Conservation (phyloP, 164 flowering plant species). For the Tetracentron sinense region DNA sequence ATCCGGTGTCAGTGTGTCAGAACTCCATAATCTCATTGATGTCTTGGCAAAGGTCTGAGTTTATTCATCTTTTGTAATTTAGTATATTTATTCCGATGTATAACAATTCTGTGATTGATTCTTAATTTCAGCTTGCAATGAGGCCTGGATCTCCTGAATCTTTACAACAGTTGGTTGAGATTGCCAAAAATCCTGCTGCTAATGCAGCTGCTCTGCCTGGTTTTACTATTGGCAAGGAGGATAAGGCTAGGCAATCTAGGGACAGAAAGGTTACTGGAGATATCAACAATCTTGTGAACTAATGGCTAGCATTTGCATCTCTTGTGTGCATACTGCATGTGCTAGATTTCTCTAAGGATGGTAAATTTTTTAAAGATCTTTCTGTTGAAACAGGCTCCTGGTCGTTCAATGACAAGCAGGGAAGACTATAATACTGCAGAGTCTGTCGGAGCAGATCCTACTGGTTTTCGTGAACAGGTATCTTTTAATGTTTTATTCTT, state of each 20-base stretch:
- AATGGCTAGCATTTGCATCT: neutral
- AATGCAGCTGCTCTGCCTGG: constrained; percentile 30
- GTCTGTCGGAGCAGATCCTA: constrained; percentile 55
- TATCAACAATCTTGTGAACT: neutral
- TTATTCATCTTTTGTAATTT: constrained; percentile 4
- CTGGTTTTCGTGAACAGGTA: constrained; percentile 85
- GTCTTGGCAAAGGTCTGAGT: constrained; percentile 75
- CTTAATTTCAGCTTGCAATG: constrained; percentile 58
- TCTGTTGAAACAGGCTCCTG: constrained; percentile 36
- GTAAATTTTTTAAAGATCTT: neutral
- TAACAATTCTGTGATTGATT: neutral
- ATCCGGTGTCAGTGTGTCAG: constrained; percentile 57
- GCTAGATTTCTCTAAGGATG: neutral
- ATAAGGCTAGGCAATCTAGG: constrained; percentile 46
- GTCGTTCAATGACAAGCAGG: constrained; percentile 30
- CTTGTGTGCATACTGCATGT: neutral
- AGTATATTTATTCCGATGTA: neutral
- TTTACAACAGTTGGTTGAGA: constrained; percentile 76
- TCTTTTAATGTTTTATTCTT: neutral
- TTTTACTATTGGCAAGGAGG: constrained; percentile 53
- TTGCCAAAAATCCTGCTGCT: constrained; percentile 65
- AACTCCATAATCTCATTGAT: constrained; percentile 85
- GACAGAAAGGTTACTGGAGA: constrained; percentile 66
- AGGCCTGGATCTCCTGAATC: constrained; percentile 92
- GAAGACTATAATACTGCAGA: constrained; percentile 55